A percentile compares a stretch with the other conserved stretches of the same genome.
These are phyloP conservation scores for Diaporthe sp. DNA, from an alignment of 2,329 filamentous ascomycete genomes.

Conservation along the genomic window DNA sequence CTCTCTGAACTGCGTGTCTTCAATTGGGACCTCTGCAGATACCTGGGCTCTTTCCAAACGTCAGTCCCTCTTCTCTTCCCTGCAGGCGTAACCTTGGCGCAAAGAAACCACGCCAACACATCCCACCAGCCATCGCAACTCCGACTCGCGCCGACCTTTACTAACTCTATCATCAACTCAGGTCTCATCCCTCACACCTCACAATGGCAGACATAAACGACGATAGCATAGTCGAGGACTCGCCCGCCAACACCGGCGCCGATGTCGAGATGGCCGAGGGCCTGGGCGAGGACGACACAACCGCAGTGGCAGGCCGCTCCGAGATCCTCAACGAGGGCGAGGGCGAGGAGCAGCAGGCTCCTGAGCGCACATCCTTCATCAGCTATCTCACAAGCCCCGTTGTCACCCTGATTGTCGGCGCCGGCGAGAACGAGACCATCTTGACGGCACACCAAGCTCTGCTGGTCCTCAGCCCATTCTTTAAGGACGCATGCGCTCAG, in stretches of 20 bases:
- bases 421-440: conserved; percentile 69
- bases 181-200: conserved; percentile 39
- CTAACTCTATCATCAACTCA: not conserved
- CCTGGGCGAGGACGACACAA: conserved; percentile 43
- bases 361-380: conserved; percentile 60
- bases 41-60: not conserved
- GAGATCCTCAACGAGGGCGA: conserved; percentile 57
- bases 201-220: conserved; percentile 48
- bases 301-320: conserved; percentile 34
- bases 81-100: not conserved
- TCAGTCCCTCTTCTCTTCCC: not conserved
- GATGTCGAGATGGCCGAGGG: conserved; percentile 51
- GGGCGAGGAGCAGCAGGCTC: conserved; percentile 47
- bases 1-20: not conserved
- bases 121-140: not conserved
- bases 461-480: conserved; percentile 80
- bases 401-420: conserved; percentile 76
- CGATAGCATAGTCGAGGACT: conserved; percentile 52
- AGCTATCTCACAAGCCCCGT: conserved; percentile 78
- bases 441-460: conserved; percentile 86
- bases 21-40: not conserved
- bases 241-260: conserved; percentile 49
- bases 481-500: conserved; percentile 72
- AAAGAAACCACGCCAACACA: not conserved
- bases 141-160: not conserved